Base-by-base conservation (phyloP, 768 basidiomycete genomes). In the Calocybe cyanea region DNA sequence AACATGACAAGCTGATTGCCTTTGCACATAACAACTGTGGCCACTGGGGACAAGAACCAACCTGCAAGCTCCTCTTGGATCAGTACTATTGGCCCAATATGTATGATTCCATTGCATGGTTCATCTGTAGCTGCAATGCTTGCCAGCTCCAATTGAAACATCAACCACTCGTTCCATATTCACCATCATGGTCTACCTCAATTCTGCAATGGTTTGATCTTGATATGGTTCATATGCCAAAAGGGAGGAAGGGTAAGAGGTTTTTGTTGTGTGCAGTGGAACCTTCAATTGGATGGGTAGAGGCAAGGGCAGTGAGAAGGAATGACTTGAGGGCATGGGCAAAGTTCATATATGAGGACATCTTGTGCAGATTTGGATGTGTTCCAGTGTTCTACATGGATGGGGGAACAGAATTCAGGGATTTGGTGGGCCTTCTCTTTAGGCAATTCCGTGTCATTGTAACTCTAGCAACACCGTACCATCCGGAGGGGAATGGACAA, bases 31-130 rank as follows among this genome's bases (percentile, higher is more conserved):
- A 63, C 25, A 40, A 50, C 2, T 37, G 48, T 0, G 65, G 65
- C 9, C 64, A 68, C 41, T 45, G 58, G 24, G 64, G 66, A 7
- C 45, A 57, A 0, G 59, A 67, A 18, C 46, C 59, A 0, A 59
- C 60, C 0, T 63, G 55, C 43, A 33, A 38, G 2, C 31, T 45
- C 20, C 48, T 67, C 1, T 10, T 25, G 0, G 57, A 67, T 3
- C 46, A 57, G 0, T 64, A 59, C 30, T 68, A 64, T 51, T 70
- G 69, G 70, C 70, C 63, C 0, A 57, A 63, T 41, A 61, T 68
- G 59, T 28, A 28, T 28, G 25, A 28, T 11, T 5, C 11, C 5
- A 28, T 28, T 28, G 25, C 11, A 6, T 28, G 55, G 38, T 66
- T 63, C 24, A 52, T 69, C 0, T 42, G 25, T 11, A 5, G 11